A percentile compares a stretch with the other conserved stretches of the same genome.
phyloP scores from a whole-genome alignment of 192 early-diverging fungal species.

The Coemansia sp. region DNA sequence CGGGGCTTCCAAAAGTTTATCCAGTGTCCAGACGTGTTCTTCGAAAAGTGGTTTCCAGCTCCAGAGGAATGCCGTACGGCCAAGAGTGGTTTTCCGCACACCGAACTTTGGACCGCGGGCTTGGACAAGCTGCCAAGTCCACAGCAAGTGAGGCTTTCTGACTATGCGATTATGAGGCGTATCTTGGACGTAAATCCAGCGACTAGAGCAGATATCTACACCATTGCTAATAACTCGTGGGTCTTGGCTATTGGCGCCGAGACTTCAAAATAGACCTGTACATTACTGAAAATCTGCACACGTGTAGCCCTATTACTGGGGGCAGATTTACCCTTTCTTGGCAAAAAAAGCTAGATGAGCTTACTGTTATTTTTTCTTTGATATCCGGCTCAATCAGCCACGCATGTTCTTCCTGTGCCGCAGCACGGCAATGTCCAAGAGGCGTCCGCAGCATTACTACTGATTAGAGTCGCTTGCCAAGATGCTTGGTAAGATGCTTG shows the following conservation, averaged over 20 bases:
- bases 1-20: constrained; percentile 21
- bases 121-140: neutral
- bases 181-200: constrained; percentile 35
- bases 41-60: constrained; percentile 35
- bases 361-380: neutral
- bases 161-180: constrained; percentile 11
- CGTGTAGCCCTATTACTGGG: neutral
- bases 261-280: neutral
- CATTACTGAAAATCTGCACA: neutral
- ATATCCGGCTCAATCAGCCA: constrained; percentile 1
- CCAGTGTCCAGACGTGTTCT: constrained; percentile 16
- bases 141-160: neutral
- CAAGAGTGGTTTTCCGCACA: neutral
- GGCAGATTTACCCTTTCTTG: neutral
- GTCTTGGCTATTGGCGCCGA: constrained; percentile 22
- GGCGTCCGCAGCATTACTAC: neutral
- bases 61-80: neutral
- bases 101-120: neutral
- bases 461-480: neutral
- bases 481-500: neutral
- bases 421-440: neutral
- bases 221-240: constrained; percentile 29
- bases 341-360: neutral
- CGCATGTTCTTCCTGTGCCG: neutral
- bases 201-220: constrained; percentile 24